Base-by-base conservation (phyloP, 1,284 basidiomycete genomes). In the Puccinia coronata region DNA sequence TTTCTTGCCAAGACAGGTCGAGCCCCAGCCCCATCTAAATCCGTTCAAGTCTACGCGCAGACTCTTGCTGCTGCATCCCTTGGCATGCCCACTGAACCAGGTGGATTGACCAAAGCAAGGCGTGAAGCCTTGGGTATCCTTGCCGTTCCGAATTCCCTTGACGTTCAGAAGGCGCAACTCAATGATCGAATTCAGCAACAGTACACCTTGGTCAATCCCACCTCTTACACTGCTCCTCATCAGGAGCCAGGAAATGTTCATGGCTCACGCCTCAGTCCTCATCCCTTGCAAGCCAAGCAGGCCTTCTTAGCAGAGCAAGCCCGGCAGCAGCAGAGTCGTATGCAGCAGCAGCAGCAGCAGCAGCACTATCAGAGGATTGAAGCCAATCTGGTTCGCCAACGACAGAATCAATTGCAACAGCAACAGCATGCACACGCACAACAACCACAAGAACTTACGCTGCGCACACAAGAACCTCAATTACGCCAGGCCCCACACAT, bases 1-100 rank as follows among this genome's bases (percentile, higher is more conserved):
- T 80, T 80, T 36, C 79, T 55, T 61, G 79, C 79, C 25, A 80
- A 80, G 57, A 80, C 79, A n/a, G 79, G 79, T 8, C 69, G 79
- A 51, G 77, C 51, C 25, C 41, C 70, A 31, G 53, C 77, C 6
- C 63, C 41, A 43, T 51, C 79, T 4, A 59, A 80, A 47, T 47
- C 79, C 36, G 55, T 70, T 67, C 79, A 73, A 65, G 31, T 73
- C 28, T 80, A 73, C 28, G 79, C 59, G 36, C 78, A 80, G 39
- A 73, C 55, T 63, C 41, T 73, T 31, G 79, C 70, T 41, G 79
- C 69, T 41, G 69, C 79, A 20, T 80, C 79, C 11, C 49, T 80
- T 55, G 67, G 67, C 16, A 61, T 71, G 53, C 57, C 53, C 23
- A 43, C 41, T 18, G 49, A 57, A 8, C 74, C 57, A 14, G 67